Conservation (phyloP, 1,284 basidiomycete genomes). For the Taiwanofungus camphoratus region DNA sequence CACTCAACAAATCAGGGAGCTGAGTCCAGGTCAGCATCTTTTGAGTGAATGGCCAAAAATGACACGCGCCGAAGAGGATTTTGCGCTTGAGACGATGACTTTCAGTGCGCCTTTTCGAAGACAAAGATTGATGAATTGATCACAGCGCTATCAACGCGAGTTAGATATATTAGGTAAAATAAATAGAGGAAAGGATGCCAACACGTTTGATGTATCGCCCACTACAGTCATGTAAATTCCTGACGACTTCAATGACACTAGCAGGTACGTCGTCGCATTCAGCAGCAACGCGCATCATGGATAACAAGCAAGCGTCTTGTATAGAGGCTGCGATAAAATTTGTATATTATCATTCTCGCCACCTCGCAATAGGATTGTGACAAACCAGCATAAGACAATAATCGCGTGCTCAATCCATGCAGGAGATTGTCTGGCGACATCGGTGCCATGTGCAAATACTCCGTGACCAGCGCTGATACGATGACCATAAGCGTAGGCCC, state of each 20-base stretch:
- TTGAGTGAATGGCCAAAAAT: neutral
- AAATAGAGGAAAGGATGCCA: no score
- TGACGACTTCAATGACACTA: conserved; percentile 37
- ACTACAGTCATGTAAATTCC: conserved; percentile 35
- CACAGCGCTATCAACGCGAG: conserved; percentile 46
- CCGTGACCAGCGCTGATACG: conserved; percentile 53
- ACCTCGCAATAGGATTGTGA: neutral
- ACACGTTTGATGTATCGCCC: conserved; percentile 54
- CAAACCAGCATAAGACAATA: conserved; percentile 46
- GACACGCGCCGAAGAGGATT: conserved; percentile 45
- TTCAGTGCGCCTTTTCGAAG: conserved; percentile 38
- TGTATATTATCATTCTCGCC: neutral
- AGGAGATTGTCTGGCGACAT: conserved; percentile 47
- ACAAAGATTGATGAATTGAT: conserved; percentile 51
- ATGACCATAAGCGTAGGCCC: conserved; percentile 64
- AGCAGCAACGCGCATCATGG: conserved; percentile 59
- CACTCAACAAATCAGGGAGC: conserved; percentile 64
- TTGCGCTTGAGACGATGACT: conserved; percentile 39
- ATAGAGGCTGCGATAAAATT: conserved; percentile 43
- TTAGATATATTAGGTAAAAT: neutral
- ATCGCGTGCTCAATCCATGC: conserved; percentile 40
- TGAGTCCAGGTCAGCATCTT: conserved; percentile 22
- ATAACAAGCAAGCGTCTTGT: conserved; percentile 62
- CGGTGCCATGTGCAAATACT: conserved; percentile 48
- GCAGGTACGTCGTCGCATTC: conserved; percentile 51